Percentiles rank a stretch among this genome's conserved stretches.
phyloP scores from a whole-genome alignment of 345 rosid genomes.

The Acer yangbiense region DNA sequence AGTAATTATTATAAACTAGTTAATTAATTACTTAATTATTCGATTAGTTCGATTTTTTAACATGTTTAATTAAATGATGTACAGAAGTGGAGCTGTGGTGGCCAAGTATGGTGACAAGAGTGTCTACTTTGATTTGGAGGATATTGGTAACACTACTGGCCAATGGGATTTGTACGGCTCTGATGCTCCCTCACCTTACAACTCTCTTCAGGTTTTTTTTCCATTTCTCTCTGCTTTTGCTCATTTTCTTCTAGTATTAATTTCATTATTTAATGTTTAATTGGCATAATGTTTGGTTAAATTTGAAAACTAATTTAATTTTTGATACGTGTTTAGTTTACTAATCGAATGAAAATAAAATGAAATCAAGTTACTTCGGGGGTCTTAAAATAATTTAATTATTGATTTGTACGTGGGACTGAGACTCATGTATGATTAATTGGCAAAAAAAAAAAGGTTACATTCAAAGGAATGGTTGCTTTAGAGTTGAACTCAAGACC shows the following conservation, averaged over 20 bases:
- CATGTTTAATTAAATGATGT: not conserved
- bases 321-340: too few species aligned
- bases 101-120: conserved; percentile 98
- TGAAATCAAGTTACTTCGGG: too few species aligned
- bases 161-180: conserved; percentile 98
- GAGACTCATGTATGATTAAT: too few species aligned
- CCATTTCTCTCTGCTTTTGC: not conserved
- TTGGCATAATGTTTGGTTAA: too few species aligned
- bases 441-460: too few species aligned
- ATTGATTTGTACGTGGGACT: too few species aligned
- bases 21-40: too few species aligned
- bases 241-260: not conserved
- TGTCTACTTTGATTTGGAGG: conserved; percentile 95
- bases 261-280: not conserved
- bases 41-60: too few species aligned
- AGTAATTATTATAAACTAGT: conserved; percentile 19
- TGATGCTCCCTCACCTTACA: conserved; percentile 96
- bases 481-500: conserved; percentile 96
- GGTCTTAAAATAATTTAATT: too few species aligned
- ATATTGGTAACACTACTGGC: conserved; percentile 94
- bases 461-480: conserved; percentile 30
- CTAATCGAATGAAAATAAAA: too few species aligned
- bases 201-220: conserved; percentile 75
- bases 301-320: not conserved
- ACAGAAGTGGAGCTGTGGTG: conserved; percentile 64